These are phyloP conservation scores for Hypocrella siamensis DNA, from an alignment of 2,329 filamentous ascomycete species.

Conservation along the genomic window DNA sequence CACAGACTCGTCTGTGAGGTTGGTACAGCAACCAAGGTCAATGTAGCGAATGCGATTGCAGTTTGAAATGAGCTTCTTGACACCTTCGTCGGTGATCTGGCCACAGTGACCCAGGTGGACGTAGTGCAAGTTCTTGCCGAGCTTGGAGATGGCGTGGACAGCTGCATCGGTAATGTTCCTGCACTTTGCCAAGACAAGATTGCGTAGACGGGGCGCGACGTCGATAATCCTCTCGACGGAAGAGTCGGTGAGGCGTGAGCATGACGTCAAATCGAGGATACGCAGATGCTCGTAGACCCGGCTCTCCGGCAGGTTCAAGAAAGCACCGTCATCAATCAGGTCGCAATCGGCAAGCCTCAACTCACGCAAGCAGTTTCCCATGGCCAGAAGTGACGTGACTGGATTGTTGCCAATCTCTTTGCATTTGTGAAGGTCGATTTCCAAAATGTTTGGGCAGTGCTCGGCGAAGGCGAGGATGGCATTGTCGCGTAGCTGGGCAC, in stretches of 20 bases:
- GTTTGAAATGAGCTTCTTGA: conserved; percentile 64
- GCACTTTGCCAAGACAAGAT: conserved; percentile 89
- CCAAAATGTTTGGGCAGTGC: conserved; percentile 82
- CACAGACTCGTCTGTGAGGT: conserved; percentile 78
- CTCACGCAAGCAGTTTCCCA: conserved; percentile 75
- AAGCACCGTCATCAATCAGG: conserved; percentile 74
- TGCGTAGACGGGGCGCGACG: conserved; percentile 74
- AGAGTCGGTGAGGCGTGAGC: conserved; percentile 66
- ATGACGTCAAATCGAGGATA: conserved; percentile 88
- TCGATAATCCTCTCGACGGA: conserved; percentile 80
- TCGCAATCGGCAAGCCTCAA: conserved; percentile 75
- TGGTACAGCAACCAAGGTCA: conserved; percentile 85
- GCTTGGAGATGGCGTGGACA: conserved; percentile 70
- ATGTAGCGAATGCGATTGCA: conserved; percentile 97
- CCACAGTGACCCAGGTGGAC: conserved; percentile 89
- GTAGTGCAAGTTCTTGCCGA: conserved; percentile 94
- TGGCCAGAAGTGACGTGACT: conserved; percentile 63
- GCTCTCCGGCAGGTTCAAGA: conserved; percentile 56
- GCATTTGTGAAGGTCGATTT: conserved; percentile 90
- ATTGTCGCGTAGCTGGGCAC: conserved; percentile 65
- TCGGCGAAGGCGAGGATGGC: conserved; percentile 75
- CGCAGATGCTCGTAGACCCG: conserved; percentile 68
- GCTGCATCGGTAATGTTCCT: conserved; percentile 80
- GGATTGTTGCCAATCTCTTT: conserved; percentile 66
- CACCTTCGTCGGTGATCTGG: conserved; percentile 78